Evolutionary conservation across 129 eudicot species (phyloP), one percentile per base, ranked within the genome.

Genomic region (Saposhnikovia divaricata): DNA sequence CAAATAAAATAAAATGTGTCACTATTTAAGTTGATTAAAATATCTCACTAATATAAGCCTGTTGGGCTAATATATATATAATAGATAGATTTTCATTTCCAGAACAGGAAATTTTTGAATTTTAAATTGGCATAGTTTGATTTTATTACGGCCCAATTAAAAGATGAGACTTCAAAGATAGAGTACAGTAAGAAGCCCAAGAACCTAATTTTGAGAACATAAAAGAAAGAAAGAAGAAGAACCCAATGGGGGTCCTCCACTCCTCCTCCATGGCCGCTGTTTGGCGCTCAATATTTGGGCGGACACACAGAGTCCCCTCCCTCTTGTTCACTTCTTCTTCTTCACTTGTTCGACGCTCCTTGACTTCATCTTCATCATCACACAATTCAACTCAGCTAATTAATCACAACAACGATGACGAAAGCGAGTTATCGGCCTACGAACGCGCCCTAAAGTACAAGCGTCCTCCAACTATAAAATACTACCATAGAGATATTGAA

Each of bases 361-460:
- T 72, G 59, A 81, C 79, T 11, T 51, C 59, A 18, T 51, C 59
- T 16, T 50, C 61, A 19, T 55, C 9, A 21, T 55, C 9, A 23
- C 1, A 48, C 65, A 83, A 5, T 51, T 70, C 79, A 10, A 48
- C 63, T 38, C 21, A 10, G 15, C 55, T 61, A 72, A 72, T 75
- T 40, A 55, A 14, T 25, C 57, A 75, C 51, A 57, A n/a, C 21
- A 70, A 44, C 5, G 82, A 82, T 34, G 79, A 76, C 75, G 43
- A 66, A 34, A 77, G 81, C 8, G 85, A 84, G 80, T 84, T 89
- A 8, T 0, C 83, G 5, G 85, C 86, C 13, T 90, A 87, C 82
- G 81, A 46, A n/a, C 88, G 88, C 81, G 78, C 88, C 39, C 92
- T 89, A 65, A 87, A 86, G 66, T 80, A 80, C 28, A 90, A 90